Base-by-base conservation (phyloP, 768 basidiomycete genomes). In the Amanita rubescens region DNA sequence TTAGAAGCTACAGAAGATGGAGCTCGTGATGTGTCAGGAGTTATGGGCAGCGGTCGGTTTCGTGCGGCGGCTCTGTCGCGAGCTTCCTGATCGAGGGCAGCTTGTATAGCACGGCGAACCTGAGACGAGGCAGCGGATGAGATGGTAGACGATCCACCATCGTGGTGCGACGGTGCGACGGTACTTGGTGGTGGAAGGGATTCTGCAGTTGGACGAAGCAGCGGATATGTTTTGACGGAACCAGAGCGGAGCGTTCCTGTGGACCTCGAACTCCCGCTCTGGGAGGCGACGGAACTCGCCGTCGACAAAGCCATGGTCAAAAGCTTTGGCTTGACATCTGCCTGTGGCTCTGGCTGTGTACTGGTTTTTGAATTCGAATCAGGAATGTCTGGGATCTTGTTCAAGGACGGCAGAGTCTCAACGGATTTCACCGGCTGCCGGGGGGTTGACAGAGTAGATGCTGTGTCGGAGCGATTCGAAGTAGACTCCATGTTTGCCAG, bases 151-250 rank as follows among this genome's bases (percentile, higher is more conserved):
- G 61, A 50, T 49, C 70, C 58, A 62, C 66, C 55, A 57, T 58
- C 61, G 53, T 65, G 9, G 65, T 59, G 24, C n/a, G 56, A 64
- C 1, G 73, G 67, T 1, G 59, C 63, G 32, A 65, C 57, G n/a
- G 73, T 69, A 57, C 68, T 74, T 15, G 69, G 64, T 10, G 71
- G 67, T 30, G 64, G 61, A 20, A 71, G 62, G 14, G 87, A 89
- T 46, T 78, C 74, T 2, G 80, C 64, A 24, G 83, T 75, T n/a
- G 87, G 88, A 15, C 87, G 82, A 56, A 89, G 72, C 15, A 63
- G 75, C 20, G 87, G 84, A 62, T 84, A 90, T 1, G 88, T 89
- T 59, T 82, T 78, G n/a, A 85, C 73, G 22, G 86, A 82, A 3
- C 79, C 81, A 0, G 79, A 69, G 32, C 78, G 71, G 39, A 79